Conservation (phyloP, 2,329 filamentous ascomycete genomes). For the Herpotrichia juniperi region DNA sequence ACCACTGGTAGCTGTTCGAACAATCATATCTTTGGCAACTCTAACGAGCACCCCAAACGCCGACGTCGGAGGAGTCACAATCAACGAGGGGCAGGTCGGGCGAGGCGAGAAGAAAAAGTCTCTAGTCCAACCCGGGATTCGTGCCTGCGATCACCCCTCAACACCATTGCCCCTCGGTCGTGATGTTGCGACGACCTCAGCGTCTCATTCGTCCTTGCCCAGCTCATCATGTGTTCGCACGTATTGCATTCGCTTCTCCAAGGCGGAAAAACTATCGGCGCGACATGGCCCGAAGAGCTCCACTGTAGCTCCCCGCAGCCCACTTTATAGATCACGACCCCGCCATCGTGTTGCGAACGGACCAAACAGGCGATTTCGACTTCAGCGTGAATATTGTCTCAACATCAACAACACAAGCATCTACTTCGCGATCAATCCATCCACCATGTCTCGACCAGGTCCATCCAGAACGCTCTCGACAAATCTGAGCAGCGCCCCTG, state of each 20-base stretch:
- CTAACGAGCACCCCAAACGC: background rate
- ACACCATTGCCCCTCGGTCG: background rate
- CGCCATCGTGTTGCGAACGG: conserved; percentile 15
- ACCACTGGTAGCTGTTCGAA: too few relatives aligned
- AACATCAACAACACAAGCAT: background rate
- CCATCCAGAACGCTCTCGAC: conserved; percentile 46
- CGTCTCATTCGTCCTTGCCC: background rate
- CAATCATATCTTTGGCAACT: too few relatives aligned
- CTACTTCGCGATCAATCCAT: background rate
- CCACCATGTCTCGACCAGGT: conserved; percentile 47
- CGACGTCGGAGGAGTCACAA: background rate
- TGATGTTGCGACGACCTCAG: background rate
- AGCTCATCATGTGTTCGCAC: conserved; percentile 8
- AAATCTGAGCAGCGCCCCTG: conserved; percentile 40
- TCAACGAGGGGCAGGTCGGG: too few relatives aligned
- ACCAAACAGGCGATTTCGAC: background rate
- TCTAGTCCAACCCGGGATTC: too few relatives aligned
- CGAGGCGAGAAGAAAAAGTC: background rate
- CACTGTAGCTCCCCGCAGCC: conserved; percentile 21
- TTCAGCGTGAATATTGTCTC: background rate
- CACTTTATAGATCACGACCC: conserved; percentile 19
- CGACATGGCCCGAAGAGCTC: conserved; percentile 20
- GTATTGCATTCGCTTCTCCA: conserved; percentile 2
- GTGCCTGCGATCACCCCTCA: background rate
- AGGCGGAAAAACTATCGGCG: conserved; percentile 23